Evolutionary conservation across 768 basidiomycete genomes (phyloP).

Genomic region (Podaxis mareebaensis): DNA sequence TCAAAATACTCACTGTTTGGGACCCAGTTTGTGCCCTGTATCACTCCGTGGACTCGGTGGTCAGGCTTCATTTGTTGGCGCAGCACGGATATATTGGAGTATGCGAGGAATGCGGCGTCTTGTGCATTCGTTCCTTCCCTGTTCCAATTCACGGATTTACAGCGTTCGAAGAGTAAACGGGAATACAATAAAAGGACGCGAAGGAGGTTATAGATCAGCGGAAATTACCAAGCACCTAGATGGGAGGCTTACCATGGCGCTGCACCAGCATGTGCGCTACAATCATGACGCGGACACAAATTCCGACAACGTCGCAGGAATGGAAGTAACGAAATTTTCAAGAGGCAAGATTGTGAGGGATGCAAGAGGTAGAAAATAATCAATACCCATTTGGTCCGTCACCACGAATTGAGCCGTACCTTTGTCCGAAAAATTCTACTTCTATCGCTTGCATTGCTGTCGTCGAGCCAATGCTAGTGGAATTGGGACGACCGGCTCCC

Average conservation of each 20-base stretch:
- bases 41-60: conserved; percentile 76
- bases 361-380: background rate
- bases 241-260: conserved; percentile 61
- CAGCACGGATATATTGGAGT: conserved; percentile 74
- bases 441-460: conserved; percentile 65
- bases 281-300: conserved; percentile 5
- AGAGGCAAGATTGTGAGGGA: background rate
- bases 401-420: conserved; percentile 42
- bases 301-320: conserved; percentile 10
- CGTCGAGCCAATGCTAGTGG: conserved; percentile 51
- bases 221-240: conserved; percentile 2
- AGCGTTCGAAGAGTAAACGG: background rate
- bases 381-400: background rate
- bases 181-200: conserved; percentile 9
- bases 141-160: conserved; percentile 1
- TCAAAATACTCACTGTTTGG: conserved; percentile 57
- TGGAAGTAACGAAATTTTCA: conserved; percentile 5
- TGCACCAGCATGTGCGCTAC: conserved; percentile 75
- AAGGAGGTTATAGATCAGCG: conserved; percentile 1
- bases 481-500: conserved; percentile 50
- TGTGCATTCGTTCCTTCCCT: conserved; percentile 85
- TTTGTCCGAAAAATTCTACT: conserved; percentile 74
- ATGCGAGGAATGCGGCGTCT: conserved; percentile 86
- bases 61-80: conserved; percentile 88
- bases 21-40: conserved; percentile 67